These are phyloP conservation scores for Penicillium macrosclerotiorum DNA, from an alignment of 495 filamentous ascomycete species.

Conservation along the genomic window DNA sequence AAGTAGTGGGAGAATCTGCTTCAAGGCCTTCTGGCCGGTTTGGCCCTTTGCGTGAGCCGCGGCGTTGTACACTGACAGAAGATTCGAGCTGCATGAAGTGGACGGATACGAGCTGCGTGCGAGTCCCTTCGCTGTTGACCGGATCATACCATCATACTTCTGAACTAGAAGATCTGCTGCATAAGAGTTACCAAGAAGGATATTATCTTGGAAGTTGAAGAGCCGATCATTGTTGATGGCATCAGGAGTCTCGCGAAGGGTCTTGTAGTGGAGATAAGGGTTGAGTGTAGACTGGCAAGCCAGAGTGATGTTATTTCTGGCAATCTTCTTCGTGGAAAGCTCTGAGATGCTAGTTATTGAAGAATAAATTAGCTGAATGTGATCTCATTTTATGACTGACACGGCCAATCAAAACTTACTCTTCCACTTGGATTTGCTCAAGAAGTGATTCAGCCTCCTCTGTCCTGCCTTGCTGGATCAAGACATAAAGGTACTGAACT, in stretches of 20 bases:
- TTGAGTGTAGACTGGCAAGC: constrained; percentile 59
- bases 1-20: constrained; percentile 68
- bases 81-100: constrained; percentile 55
- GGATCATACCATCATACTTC: constrained; percentile 72
- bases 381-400: background rate
- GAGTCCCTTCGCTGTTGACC: constrained; percentile 60
- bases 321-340: constrained; percentile 70
- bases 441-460: constrained; percentile 70
- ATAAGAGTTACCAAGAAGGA: constrained; percentile 67
- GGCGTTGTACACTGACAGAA: constrained; percentile 74
- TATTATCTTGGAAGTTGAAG: constrained; percentile 72
- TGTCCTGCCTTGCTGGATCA: constrained; percentile 66
- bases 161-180: constrained; percentile 71
- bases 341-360: constrained; percentile 71
- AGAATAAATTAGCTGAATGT: constrained; percentile 28
- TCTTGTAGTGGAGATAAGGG: constrained; percentile 72
- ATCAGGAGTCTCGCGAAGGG: constrained; percentile 57
- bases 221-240: constrained; percentile 64
- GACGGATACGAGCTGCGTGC: constrained; percentile 52
- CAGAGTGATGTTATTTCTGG: constrained; percentile 72
- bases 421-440: constrained; percentile 58
- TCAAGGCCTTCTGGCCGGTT: constrained; percentile 67
- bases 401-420: constrained; percentile 44
- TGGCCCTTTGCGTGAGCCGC: constrained; percentile 68
- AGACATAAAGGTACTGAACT: constrained; percentile 82